phyloP scores from a whole-genome alignment of 192 early-diverging fungal species.

The Podila minutissima region DNA sequence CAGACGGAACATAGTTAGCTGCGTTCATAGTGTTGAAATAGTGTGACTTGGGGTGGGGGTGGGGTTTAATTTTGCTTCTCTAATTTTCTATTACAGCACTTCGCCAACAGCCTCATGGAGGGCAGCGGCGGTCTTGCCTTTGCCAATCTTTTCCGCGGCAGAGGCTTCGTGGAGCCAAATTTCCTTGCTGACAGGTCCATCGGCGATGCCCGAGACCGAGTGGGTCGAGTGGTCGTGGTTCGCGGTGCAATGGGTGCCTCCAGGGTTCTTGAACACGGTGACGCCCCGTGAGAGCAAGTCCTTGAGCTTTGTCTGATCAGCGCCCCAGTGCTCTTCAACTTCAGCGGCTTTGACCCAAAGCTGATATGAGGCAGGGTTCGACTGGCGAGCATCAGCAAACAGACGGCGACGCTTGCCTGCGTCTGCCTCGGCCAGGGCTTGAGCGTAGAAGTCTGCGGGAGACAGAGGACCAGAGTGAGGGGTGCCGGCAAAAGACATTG shows the following conservation, averaged over 20 bases:
- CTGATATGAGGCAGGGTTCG: conserved; percentile 36
- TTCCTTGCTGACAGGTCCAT: conserved; percentile 15
- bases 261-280: conserved; percentile 50
- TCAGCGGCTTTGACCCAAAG: conserved; percentile 52
- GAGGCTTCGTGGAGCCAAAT: conserved; percentile 35
- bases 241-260: conserved; percentile 22
- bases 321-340: conserved; percentile 49
- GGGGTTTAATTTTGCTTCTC: too few relatives aligned
- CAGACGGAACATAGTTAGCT: too few relatives aligned
- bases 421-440: conserved; percentile 31
- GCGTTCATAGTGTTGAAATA: too few relatives aligned
- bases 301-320: conserved; percentile 42
- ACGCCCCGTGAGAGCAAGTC: conserved; percentile 29
- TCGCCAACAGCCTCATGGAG: conserved; percentile 26
- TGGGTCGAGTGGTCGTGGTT: conserved; percentile 41
- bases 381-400: conserved; percentile 46
- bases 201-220: conserved; percentile 9
- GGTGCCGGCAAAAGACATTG: conserved; percentile 39
- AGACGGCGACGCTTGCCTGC: conserved; percentile 47
- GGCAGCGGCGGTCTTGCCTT: conserved; percentile 39
- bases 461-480: conserved; percentile 32
- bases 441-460: conserved; percentile 21
- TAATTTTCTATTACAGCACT: conserved; percentile 4
- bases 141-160: conserved; percentile 15
- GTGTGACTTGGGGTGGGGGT: too few relatives aligned